Evolutionary conservation across 148 eudicot species (phyloP), one percentile per base, ranked within the genome.

Genomic region (Camellia japonica): DNA sequence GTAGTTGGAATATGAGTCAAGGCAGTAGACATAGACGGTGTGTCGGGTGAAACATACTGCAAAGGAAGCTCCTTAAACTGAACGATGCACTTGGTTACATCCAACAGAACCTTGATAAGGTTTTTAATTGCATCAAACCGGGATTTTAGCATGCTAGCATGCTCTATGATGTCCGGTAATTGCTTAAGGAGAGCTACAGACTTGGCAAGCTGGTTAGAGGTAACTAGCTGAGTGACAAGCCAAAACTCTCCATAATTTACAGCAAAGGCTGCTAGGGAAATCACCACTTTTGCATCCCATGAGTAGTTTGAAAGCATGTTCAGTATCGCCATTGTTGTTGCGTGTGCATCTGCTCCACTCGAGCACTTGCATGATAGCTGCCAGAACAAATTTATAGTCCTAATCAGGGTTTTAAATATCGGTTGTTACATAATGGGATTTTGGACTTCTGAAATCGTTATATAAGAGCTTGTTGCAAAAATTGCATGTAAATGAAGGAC

Each of bases 281-380:
- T 80, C 73, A 91, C 95, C 20, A 93, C 86, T 70, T 96, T 96
- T 0, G 97, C 98, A 8, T 93, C 98, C 99, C 99, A 96, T 55
- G 92, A 80, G 80, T 92, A 92, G 90, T 79, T 81, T 3, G 99
- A 90, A 7, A 93, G 90, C 87, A 82, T 82, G 88, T 76, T 75
- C 52, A 96, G 84, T 63, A 93, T 82, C 20, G 92, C 86, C 93
- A 96, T 88, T 18, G 98, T 72, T 81, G 94, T 84, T n/a, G 85
- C 82, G 38, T 96, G 98, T 1, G 92, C 92, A 54, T 96, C 97
- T 81, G 89, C 91, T 77, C 95, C 94, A 7, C 93, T 89, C 0
- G 95, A 86, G 76, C 95, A 92, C 88, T 92, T 96, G 97, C 97
- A 92, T 59, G 90, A 70, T 68, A 96, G 80, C 99, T 96, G 89